A percentile compares a stretch with the other conserved stretches of the same genome.
phyloP scores from a whole-genome alignment of 345 rosid species.

The Linum trigynum region DNA sequence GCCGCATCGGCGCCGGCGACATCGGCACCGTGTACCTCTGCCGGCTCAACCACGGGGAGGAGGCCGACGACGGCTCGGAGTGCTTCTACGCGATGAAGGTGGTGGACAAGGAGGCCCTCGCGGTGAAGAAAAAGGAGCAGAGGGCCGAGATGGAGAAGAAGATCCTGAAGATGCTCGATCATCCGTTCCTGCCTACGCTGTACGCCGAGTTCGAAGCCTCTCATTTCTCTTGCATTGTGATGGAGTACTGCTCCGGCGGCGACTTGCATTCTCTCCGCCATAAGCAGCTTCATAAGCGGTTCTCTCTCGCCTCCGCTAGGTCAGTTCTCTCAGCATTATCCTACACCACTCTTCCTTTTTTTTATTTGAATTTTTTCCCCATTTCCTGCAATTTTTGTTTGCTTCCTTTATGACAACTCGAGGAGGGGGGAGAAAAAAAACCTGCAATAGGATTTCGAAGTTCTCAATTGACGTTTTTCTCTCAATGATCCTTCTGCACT shows the following conservation, averaged over 20 bases:
- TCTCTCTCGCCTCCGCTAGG: conserved; percentile 72
- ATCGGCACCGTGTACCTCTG: conserved; percentile 88
- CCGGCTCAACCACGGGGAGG: conserved; percentile 26
- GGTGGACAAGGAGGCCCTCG: conserved; percentile 64
- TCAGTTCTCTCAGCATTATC: conserved; percentile 9
- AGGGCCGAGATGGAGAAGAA: conserved; percentile 80
- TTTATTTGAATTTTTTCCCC: background rate
- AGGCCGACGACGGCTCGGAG: conserved; percentile 11
- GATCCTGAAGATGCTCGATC: conserved; percentile 77
- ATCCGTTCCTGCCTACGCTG: conserved; percentile 82
- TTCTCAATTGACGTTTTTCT: background rate
- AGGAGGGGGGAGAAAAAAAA: conserved; percentile 8
- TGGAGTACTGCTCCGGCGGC: conserved; percentile 95
- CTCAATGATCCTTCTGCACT: conserved; percentile 16
- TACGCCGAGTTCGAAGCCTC: conserved; percentile 87
- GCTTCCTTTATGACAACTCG: background rate
- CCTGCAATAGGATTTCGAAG: conserved; percentile 15
- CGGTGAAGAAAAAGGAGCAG: conserved; percentile 60
- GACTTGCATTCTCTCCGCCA: conserved; percentile 79
- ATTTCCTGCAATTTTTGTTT: background rate
- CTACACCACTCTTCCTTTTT: background rate
- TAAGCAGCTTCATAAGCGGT: conserved; percentile 47
- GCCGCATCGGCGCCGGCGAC: conserved; percentile 78
- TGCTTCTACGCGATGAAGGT: conserved; percentile 83
- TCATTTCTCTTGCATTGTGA: conserved; percentile 76